phyloP scores from a whole-genome alignment of 768 basidiomycete genomes.

The Boletus reticulatus region DNA sequence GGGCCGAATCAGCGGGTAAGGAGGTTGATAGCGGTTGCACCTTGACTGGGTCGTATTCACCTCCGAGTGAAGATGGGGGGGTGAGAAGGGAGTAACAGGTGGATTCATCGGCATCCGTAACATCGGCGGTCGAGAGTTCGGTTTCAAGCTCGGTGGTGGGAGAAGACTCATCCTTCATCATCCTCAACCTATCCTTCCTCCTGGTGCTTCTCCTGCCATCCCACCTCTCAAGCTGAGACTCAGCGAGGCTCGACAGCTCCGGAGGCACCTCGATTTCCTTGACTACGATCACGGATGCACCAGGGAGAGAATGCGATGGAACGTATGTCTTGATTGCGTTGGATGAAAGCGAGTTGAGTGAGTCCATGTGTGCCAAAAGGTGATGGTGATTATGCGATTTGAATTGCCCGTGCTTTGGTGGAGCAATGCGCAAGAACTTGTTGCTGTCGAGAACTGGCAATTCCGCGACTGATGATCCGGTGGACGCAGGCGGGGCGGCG shows the following conservation, averaged over 20 bases:
- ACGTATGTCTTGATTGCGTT: neutral
- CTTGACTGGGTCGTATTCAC: neutral
- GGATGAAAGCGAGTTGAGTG: neutral
- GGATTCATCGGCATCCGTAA: conserved; percentile 37
- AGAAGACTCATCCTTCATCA: conserved; percentile 27
- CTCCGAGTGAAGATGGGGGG: conserved; percentile 6
- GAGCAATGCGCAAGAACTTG: no score
- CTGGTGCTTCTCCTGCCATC: conserved; percentile 37
- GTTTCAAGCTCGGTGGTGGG: conserved; percentile 41
- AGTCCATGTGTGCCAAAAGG: neutral
- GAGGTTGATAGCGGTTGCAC: neutral
- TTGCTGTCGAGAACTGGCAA: no score
- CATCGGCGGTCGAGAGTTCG: conserved; percentile 35
- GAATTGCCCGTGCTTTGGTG: no score
- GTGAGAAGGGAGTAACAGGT: conserved; percentile 1
- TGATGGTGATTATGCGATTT: conserved; percentile 14
- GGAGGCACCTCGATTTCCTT: conserved; percentile 82
- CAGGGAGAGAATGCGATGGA: conserved; percentile 24
- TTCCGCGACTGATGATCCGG: no score
- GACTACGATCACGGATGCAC: conserved; percentile 87
- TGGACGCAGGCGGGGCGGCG: no score
- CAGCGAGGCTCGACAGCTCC: conserved; percentile 38
- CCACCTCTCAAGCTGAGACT: conserved; percentile 33
- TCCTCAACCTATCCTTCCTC: conserved; percentile 32
- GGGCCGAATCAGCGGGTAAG: conserved; percentile 30